A percentile compares a stretch with the other conserved stretches of the same genome.
Evolutionary conservation across 2,329 filamentous ascomycete species (phyloP).

Genomic region (Alternaria sp.): DNA sequence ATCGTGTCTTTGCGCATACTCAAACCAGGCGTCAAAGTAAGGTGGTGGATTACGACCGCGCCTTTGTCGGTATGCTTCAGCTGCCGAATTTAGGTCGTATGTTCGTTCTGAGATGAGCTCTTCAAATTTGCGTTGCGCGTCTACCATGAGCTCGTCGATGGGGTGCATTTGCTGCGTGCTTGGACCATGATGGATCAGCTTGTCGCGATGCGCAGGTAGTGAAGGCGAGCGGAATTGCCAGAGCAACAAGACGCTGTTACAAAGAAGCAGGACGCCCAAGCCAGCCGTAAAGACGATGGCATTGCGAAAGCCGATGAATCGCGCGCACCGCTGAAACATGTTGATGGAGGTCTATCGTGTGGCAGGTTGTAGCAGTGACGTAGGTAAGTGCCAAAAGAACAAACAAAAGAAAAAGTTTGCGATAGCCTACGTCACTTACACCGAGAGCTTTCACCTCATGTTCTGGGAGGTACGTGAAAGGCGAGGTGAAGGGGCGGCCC

Average conservation of each 20-base stretch:
- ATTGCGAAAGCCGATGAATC: constrained; percentile 35
- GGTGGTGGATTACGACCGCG: constrained; percentile 59
- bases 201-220: background rate
- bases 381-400: background rate
- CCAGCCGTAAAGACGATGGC: constrained; percentile 61
- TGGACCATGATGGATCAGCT: background rate
- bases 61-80: constrained; percentile 51
- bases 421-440: background rate
- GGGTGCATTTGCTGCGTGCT: constrained; percentile 34
- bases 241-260: constrained; percentile 47
- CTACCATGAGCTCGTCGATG: constrained; percentile 47
- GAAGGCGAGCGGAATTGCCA: constrained; percentile 9
- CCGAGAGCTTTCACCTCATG: background rate
- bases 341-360: background rate
- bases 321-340: background rate
- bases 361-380: background rate
- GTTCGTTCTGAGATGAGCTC: constrained; percentile 46
- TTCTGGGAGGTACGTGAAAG: background rate
- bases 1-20: constrained; percentile 51
- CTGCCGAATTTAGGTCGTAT: constrained; percentile 45
- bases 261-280: constrained; percentile 72
- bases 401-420: background rate
- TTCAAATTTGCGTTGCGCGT: constrained; percentile 41
- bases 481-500: background rate
- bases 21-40: constrained; percentile 57